phyloP scores from a whole-genome alignment of 2,329 filamentous ascomycete genomes.

The Chlorencoelia australis region DNA sequence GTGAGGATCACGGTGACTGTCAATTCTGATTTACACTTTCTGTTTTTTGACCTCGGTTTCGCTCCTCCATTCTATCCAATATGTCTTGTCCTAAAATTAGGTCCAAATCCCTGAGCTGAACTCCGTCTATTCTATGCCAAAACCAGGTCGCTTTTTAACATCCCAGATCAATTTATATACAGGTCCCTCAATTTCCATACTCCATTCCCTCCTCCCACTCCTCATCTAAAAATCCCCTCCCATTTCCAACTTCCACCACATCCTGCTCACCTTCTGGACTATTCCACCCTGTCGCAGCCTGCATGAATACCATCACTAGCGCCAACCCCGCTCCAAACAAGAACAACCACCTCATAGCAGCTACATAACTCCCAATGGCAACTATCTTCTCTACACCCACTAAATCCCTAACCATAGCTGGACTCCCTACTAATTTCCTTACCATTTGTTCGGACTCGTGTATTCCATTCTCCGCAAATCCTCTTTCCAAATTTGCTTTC shows the following conservation, averaged over 20 bases:
- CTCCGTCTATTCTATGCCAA: too few species aligned
- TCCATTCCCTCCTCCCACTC: slow-evolving; percentile 7
- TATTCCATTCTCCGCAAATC: slow-evolving; percentile 26
- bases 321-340: slow-evolving; percentile 40
- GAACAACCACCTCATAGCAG: slow-evolving; percentile 43
- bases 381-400: slow-evolving; percentile 38
- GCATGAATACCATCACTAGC: slow-evolving; percentile 38
- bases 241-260: slow-evolving; percentile 3
- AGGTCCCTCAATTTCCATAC: slow-evolving; percentile 3
- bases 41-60: too few species aligned
- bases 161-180: too few species aligned
- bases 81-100: too few species aligned
- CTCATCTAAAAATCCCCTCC: neutral
- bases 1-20: too few species aligned
- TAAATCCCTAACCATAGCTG: slow-evolving; percentile 41
- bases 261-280: neutral
- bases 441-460: slow-evolving; percentile 34
- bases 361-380: slow-evolving; percentile 43
- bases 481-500: slow-evolving; percentile 25
- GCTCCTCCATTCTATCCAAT: too few species aligned
- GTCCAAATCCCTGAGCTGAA: too few species aligned
- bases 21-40: too few species aligned
- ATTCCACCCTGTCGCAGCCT: slow-evolving; percentile 49
- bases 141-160: too few species aligned
- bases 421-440: slow-evolving; percentile 46